Percentiles rank a stretch among this genome's conserved stretches.
These are phyloP conservation scores for Hanseniaspora lindneri DNA, from an alignment of 805 yeast genomes.

Conservation along the genomic window DNA sequence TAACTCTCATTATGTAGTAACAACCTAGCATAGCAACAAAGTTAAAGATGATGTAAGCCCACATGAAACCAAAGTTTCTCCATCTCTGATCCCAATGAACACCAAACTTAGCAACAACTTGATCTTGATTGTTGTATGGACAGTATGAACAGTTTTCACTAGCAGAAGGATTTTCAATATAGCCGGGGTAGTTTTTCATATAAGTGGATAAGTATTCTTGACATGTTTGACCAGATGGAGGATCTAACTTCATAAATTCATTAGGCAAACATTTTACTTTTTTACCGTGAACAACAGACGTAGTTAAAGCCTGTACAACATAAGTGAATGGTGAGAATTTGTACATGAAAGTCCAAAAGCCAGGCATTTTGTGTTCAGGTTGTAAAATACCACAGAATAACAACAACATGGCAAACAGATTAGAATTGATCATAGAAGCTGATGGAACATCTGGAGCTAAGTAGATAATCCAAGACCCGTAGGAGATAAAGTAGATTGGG, in stretches of 20 bases:
- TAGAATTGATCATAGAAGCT: conserved; percentile 34
- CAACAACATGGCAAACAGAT: conserved; percentile 43
- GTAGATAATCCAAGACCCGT: conserved; percentile 43
- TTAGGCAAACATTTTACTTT: conserved; percentile 29
- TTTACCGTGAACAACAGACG: conserved; percentile 33
- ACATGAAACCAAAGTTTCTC: conserved; percentile 54
- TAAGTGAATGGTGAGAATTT: conserved; percentile 39
- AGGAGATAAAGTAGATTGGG: conserved; percentile 40
- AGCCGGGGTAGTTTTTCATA: conserved; percentile 34
- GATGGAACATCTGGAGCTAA: conserved; percentile 35
- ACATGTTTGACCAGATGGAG: conserved; percentile 42
- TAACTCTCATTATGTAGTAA: conserved; percentile 32
- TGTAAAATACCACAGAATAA: conserved; percentile 44
- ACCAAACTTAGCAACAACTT: conserved; percentile 39
- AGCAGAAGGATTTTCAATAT: conserved; percentile 33
- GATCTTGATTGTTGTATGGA: conserved; percentile 44
- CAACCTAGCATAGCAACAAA: conserved; percentile 31
- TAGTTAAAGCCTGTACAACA: conserved; percentile 35
- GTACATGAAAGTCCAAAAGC: conserved; percentile 40
- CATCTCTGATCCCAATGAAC: conserved; percentile 41
- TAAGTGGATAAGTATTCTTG: conserved; percentile 32
- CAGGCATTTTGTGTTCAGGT: conserved; percentile 35
- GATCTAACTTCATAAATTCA: conserved; percentile 33
- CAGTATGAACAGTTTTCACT: conserved; percentile 54
- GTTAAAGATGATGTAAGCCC: conserved; percentile 35